Evolutionary conservation across 108 stramenopile genomes (phyloP).

Genomic region (Epithemia pelagica): DNA sequence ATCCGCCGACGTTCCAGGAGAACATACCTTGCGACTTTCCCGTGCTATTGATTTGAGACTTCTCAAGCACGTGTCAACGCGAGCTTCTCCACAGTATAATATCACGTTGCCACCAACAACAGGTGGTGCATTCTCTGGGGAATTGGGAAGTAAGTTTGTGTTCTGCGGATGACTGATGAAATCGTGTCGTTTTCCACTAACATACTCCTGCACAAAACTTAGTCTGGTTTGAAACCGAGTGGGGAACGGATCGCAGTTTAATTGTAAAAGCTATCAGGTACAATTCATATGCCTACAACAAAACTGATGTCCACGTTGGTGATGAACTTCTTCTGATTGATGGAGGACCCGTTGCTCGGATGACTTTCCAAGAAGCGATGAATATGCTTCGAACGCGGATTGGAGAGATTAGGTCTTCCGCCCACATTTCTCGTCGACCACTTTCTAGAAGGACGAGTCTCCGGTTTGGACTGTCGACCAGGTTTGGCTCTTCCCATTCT

Average conservation of each 20-base stretch:
- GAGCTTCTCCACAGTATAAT: constrained; percentile 60
- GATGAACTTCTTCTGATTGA: constrained; percentile 88
- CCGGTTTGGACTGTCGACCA: neutral
- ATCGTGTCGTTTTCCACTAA: constrained; percentile 84
- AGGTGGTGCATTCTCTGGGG: constrained; percentile 7
- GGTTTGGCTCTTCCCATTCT: neutral
- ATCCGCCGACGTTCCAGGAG: constrained; percentile 56
- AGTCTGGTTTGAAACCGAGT: constrained; percentile 93
- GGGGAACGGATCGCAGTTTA: constrained; percentile 59
- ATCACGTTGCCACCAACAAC: constrained; percentile 44
- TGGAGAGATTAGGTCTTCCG: constrained; percentile 8
- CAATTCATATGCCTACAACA: constrained; percentile 70
- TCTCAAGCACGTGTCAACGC: constrained; percentile 60
- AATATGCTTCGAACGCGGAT: constrained; percentile 51
- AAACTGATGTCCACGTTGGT: constrained; percentile 84
- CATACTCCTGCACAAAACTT: too few relatives aligned
- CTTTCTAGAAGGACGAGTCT: neutral
- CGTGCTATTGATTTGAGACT: constrained; percentile 52
- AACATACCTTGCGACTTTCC: constrained; percentile 44
- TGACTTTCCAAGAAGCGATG: constrained; percentile 85
- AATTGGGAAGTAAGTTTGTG: neutral
- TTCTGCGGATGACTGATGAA: constrained; percentile 26
- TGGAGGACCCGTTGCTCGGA: constrained; percentile 43
- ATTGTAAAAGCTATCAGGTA: constrained; percentile 87
- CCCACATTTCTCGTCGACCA: constrained; percentile 10